Evolutionary conservation across 306 rosid genomes (phyloP).

Genomic region (Boehmeria nivea): DNA sequence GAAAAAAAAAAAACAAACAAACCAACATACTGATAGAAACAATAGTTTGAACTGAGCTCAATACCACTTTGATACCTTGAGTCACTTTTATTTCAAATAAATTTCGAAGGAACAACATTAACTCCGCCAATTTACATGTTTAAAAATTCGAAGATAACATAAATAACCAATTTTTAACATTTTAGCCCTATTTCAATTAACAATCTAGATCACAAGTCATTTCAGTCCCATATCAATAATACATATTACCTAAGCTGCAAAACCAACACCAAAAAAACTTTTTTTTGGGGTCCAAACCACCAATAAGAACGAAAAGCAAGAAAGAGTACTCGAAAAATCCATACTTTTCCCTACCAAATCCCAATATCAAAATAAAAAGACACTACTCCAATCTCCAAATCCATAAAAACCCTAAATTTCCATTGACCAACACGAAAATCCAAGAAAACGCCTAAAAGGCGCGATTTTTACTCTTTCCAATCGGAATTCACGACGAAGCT

Average conservation of each 20-base stretch:
- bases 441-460: background rate
- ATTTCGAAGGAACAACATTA: background rate
- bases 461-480: background rate
- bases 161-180: background rate
- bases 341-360: background rate
- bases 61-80: background rate
- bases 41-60: too few relatives aligned
- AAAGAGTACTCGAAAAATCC: background rate
- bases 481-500: constrained; percentile 4
- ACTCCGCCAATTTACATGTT: background rate
- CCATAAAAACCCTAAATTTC: constrained; percentile 4
- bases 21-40: too few relatives aligned
- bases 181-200: background rate
- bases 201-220: background rate
- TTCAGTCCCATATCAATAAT: background rate
- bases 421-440: constrained; percentile 6
- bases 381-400: background rate
- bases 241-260: background rate
- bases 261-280: background rate
- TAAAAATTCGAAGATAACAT: background rate
- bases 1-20: too few relatives aligned
- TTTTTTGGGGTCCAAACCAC: too few relatives aligned
- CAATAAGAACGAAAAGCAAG: too few relatives aligned
- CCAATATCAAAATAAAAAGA: background rate
- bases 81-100: background rate